Base-by-base conservation (phyloP, 1,284 basidiomycete genomes). In the Fomitopsis pinicola region DNA sequence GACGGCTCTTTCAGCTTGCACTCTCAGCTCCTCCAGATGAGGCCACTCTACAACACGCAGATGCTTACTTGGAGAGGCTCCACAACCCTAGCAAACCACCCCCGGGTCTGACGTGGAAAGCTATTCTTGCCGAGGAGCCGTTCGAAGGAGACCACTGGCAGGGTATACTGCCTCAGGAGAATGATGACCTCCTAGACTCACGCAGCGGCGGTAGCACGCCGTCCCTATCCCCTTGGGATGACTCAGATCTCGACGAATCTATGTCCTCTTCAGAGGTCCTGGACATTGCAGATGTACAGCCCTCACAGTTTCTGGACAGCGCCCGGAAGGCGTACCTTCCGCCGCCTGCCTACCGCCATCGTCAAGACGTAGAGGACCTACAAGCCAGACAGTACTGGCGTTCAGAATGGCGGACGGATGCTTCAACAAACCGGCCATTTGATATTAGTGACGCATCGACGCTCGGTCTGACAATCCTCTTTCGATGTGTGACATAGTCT, bases 81-180 rank as follows among this genome's bases (percentile, higher is more conserved):
- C 72, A 71, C 30, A 79, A 85, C 63, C 84, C 85, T 33, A 72
- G 77, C 0, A 63, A 73, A 33, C 67, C 75, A 2, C 73, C 79
- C 12, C 71, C 76, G 7, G 67, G 75, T 4, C 71, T 89, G 9
- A 89, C 86, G 12, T 92, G 89, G 91, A 78, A 81, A 61, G 81
- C 85, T n/a, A 91, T 93, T 58, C 78, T 92, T 15, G 81, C 81
- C 1, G 89, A 90, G 67, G 90, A 92, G 59, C 88, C 89, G 2
- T 89, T 89, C 64, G 86, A 90, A 72, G 89, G 88, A 7, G 85
- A 91, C 62, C 89, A 91, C 65, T 91, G 89, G 89, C 79, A 89
- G 69, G 87, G 88, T 2, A 81, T 81, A 22, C 83, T 77, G 62
- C 65, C 72, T 17, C 79, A 80, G 38, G 78, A 76, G 60, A 78